These are phyloP conservation scores for Friedmanniomyces simplex DNA, from an alignment of 495 filamentous ascomycete species.

Conservation along the genomic window DNA sequence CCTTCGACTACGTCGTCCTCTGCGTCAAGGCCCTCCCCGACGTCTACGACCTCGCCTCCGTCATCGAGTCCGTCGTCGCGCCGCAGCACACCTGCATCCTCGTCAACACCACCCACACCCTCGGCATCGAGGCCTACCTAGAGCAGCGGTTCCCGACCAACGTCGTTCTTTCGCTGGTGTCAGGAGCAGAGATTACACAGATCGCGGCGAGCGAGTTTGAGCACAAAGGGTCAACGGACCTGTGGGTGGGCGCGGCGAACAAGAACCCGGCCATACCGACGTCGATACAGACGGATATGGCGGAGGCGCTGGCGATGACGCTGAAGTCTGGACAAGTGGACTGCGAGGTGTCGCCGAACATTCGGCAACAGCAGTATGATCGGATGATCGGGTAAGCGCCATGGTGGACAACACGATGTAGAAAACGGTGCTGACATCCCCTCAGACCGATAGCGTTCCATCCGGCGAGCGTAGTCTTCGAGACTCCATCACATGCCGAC, in stretches of 20 bases:
- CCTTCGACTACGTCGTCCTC: slow-evolving; percentile 95
- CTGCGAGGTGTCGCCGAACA: slow-evolving; percentile 88
- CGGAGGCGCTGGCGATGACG: slow-evolving; percentile 89
- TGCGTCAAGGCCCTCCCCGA: slow-evolving; percentile 96
- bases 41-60: slow-evolving; percentile 53
- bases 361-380: slow-evolving; percentile 93
- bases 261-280: slow-evolving; percentile 73
- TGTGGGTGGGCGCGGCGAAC: slow-evolving; percentile 91
- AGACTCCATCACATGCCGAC: slow-evolving; percentile 66
- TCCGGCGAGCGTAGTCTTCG: slow-evolving; percentile 82
- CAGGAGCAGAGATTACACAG: slow-evolving; percentile 80
- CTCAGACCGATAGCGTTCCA: slow-evolving; percentile 89
- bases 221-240: slow-evolving; percentile 77
- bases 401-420: slow-evolving; percentile 12
- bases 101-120: slow-evolving; percentile 87
- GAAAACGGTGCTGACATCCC: not conserved
- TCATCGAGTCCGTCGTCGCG: slow-evolving; percentile 36
- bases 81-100: slow-evolving; percentile 98
- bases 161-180: slow-evolving; percentile 89
- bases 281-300: slow-evolving; percentile 91
- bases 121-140: slow-evolving; percentile 84
- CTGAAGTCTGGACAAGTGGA: slow-evolving; percentile 86
- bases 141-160: slow-evolving; percentile 95
- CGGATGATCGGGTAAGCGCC: slow-evolving; percentile 83
- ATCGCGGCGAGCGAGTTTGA: slow-evolving; percentile 89